Evolutionary conservation across 1,139 yeast species (phyloP), one percentile per base, ranked within the genome.

Genomic region (Debaryomyces sp.): DNA sequence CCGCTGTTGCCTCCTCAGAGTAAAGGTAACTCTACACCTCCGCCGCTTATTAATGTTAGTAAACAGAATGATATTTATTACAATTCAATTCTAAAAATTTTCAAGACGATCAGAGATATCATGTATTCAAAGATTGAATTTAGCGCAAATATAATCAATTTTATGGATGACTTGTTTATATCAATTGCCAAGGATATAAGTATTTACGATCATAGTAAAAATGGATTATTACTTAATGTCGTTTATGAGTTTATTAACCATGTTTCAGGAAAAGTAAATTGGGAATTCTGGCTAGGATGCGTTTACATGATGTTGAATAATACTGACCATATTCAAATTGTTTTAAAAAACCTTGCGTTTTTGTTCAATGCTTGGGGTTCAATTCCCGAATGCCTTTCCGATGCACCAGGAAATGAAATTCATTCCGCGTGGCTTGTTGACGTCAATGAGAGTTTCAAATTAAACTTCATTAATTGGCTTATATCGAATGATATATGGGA

Each of bases 231-330:
- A 8, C 63, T 81, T 35, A 80, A 77, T 51, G 64, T 80, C 32
- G 69, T 71, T 36, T 67, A 73, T 46, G 83, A 80, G 53, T 79
- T 76, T 50, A 62, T 75, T n/a, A 71, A 71, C 52, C 72, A 75
- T 54, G 65, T 70, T 29, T 68, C 61, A 47, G 62, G 62, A 41
- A 60, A 67, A 21, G 66, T 88, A 18, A 80, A 86, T 66, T 89
- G 96, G 96, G 73, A 73, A 47, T 89, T 89, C 60, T 89, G 96
- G 96, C 63, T 87, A 9, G 73, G 78, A 49, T 85, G 88, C 22
- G 67, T 77, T 21, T 72, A 80, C 52, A 73, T 81, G 56, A 80
- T 88, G 85, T 64, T 88, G 22, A 62, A 72, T 10, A 66, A 70
- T 47, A 81, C 89, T 7, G 84, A 83, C 46, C 89, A 83, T 61